Conservation (phyloP, 495 filamentous ascomycete genomes). For the Penicillium salamii region DNA sequence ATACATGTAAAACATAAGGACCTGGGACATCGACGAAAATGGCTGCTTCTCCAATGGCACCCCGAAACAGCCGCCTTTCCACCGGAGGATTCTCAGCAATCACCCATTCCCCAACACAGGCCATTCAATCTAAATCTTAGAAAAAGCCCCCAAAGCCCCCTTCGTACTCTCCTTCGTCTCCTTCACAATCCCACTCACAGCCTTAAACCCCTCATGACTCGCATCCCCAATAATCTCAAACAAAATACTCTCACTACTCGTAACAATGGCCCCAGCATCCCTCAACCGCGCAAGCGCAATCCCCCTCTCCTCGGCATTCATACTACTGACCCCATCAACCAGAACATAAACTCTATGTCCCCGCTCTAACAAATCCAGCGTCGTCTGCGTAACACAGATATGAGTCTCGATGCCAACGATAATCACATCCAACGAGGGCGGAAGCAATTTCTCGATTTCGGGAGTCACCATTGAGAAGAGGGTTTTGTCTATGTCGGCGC, state of each 20-base stretch:
- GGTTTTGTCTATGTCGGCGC: conserved; percentile 74
- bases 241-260: conserved; percentile 85
- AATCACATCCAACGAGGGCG: conserved; percentile 33
- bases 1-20: no score
- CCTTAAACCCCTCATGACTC: conserved; percentile 63
- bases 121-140: conserved; percentile 53
- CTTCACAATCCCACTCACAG: conserved; percentile 74
- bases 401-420: conserved; percentile 87
- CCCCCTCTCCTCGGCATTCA: conserved; percentile 75
- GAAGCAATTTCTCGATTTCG: conserved; percentile 38
- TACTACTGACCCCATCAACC: conserved; percentile 87
- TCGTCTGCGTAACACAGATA: conserved; percentile 92
- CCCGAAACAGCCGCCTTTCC: no score
- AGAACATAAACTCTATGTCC: conserved; percentile 84
- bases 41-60: no score
- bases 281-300: conserved; percentile 75
- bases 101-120: neutral
- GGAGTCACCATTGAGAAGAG: conserved; percentile 78
- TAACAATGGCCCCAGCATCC: conserved; percentile 74
- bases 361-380: conserved; percentile 69
- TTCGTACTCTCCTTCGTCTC: conserved; percentile 66
- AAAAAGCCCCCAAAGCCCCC: conserved; percentile 59
- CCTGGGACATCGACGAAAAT: no score
- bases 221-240: conserved; percentile 95
- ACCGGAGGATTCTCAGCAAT: no score